Evolutionary conservation across 2,329 filamentous ascomycete species (phyloP).

Genomic region (Fusarium staphyleae): DNA sequence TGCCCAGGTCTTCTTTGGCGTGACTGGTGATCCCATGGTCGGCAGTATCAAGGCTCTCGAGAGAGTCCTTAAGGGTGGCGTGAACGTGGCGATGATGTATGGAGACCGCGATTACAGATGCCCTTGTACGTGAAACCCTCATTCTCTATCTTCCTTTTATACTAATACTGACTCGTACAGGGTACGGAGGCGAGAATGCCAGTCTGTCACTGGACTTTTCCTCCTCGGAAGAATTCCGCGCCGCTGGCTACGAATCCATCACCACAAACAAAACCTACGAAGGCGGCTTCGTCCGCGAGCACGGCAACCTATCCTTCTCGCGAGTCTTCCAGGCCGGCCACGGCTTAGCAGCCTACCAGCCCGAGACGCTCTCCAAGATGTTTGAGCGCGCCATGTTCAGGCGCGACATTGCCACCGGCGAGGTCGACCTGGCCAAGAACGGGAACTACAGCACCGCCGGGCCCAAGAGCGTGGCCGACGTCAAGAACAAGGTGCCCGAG

Average conservation of each 20-base stretch:
- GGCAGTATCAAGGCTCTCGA: constrained; percentile 53
- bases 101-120: constrained; percentile 66
- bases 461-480: constrained; percentile 57
- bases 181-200: constrained; percentile 67
- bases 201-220: constrained; percentile 64
- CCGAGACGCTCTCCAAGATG: constrained; percentile 59
- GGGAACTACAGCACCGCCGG: constrained; percentile 45
- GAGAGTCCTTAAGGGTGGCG: constrained; percentile 62
- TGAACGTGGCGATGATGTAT: constrained; percentile 74
- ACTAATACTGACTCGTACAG: not conserved
- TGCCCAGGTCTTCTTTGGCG: constrained; percentile 59
- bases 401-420: constrained; percentile 61
- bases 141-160: not conserved
- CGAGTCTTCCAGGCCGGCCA: constrained; percentile 70
- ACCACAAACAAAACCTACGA: constrained; percentile 69
- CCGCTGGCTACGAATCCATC: constrained; percentile 73
- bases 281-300: constrained; percentile 76
- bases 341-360: constrained; percentile 64
- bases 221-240: constrained; percentile 59
- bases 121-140: constrained; percentile 56
- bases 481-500: constrained; percentile 57
- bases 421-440: constrained; percentile 51
- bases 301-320: constrained; percentile 72
- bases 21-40: constrained; percentile 64
- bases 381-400: constrained; percentile 64